Evolutionary conservation across 805 yeast species (phyloP).

Genomic region (Huiozyma sinensis): DNA sequence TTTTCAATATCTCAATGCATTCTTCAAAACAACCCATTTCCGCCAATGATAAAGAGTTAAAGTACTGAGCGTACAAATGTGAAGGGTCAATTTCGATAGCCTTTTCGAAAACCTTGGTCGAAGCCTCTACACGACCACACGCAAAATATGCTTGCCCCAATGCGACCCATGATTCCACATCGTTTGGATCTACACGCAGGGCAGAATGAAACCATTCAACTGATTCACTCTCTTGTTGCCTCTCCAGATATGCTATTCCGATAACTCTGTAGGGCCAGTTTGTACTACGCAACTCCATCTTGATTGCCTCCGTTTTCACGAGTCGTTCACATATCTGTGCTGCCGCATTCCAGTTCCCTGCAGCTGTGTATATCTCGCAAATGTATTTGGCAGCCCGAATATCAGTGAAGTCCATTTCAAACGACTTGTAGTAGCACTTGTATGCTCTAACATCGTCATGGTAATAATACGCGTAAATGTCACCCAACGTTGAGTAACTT

Average conservation of each 20-base stretch:
- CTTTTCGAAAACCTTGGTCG: constrained; percentile 66
- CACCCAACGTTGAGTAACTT: constrained; percentile 73
- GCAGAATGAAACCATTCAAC: constrained; percentile 86
- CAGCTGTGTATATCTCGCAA: constrained; percentile 55
- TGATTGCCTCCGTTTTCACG: constrained; percentile 51
- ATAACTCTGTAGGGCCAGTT: constrained; percentile 87
- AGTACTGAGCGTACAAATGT: constrained; percentile 53
- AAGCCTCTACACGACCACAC: constrained; percentile 81
- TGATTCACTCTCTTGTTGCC: constrained; percentile 64
- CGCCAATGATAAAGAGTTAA: constrained; percentile 55
- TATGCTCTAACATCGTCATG: constrained; percentile 59
- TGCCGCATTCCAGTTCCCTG: constrained; percentile 76
- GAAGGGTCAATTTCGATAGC: constrained; percentile 45
- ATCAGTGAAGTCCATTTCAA: constrained; percentile 75
- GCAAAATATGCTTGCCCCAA: constrained; percentile 90
- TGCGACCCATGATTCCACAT: constrained; percentile 82
- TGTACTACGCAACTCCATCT: constrained; percentile 34
- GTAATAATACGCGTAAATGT: constrained; percentile 49
- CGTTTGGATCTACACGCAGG: constrained; percentile 53
- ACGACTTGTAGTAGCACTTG: constrained; percentile 81
- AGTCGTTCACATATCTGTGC: constrained; percentile 60
- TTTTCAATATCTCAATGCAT: constrained; percentile 40
- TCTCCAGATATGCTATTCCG: constrained; percentile 67
- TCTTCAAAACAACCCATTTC: constrained; percentile 55
- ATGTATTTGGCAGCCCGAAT: constrained; percentile 62